Evolutionary conservation across 2,329 filamentous ascomycete species (phyloP), one percentile per base, ranked within the genome.

Genomic region (Aspergillus fischeri): DNA sequence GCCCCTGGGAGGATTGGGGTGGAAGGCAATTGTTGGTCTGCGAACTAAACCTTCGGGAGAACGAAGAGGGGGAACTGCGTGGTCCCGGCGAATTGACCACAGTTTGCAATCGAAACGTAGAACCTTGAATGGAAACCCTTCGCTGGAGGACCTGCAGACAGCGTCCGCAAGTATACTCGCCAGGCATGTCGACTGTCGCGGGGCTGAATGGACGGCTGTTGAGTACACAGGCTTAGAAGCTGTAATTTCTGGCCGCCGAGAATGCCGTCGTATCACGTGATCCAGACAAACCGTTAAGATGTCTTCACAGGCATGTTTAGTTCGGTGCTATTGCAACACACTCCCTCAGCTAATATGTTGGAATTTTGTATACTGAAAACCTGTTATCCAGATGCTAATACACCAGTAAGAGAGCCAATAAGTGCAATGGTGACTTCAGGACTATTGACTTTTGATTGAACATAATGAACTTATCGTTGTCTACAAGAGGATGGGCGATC

Each of bases 121-220:
- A 53, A 21, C 64, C 57, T 50, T 65, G 60, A 29, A 63, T 57
- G 51, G 67, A 61, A 45, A 65, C 61, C n/a, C 68, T 64, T 51
- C 70, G 66, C 32, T 67, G 67, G 28, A 77, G 65, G 49, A 66
- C 69, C 60, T 73, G 73, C 51, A 74, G 63, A 62, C 75, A 77
- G 56, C 70, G 73, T 48, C 69, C 68, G 66, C 75, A 77, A 50
- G 73, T 75, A 60, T 75, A 73, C 59, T 74, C 72, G 53, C 67
- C 68, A 55, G 72, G 66, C 74, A 77, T 77, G 66, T 65, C 62
- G 63, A 60, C 63, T 49, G 60, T 55, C 44, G 44, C 24, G 44
- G 44, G 11, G n/a, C 9, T 14, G 24, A 14, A 14, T 25, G 21
- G 10, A 14, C 20, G 44, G 44, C 9, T 7, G 10, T 47, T 17